These are phyloP conservation scores for Peronosclerospora sorghi DNA, from an alignment of 352 stramenopile genomes.

Conservation along the genomic window DNA sequence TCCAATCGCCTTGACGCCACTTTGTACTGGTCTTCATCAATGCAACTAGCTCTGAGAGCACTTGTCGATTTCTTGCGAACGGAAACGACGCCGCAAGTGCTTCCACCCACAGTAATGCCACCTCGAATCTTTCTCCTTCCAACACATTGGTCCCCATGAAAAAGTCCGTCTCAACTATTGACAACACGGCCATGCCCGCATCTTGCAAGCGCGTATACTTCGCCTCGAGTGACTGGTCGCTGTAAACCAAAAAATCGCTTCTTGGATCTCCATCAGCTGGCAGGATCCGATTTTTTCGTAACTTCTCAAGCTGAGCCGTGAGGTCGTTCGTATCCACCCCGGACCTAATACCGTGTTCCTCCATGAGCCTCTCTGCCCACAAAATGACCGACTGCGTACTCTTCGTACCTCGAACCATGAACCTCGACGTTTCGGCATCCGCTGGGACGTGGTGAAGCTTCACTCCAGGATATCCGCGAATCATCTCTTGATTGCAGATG, in stretches of 20 bases:
- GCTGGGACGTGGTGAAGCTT: slow-evolving; percentile 63
- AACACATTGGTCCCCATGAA: slow-evolving; percentile 54
- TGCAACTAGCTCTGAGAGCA: slow-evolving; percentile 30
- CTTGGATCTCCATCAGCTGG: slow-evolving; percentile 6
- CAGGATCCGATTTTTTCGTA: slow-evolving; percentile 29
- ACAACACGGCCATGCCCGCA: slow-evolving; percentile 46
- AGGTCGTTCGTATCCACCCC: slow-evolving; percentile 41
- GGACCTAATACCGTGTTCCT: slow-evolving; percentile 38
- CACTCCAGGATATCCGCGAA: slow-evolving; percentile 52
- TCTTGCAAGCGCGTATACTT: slow-evolving; percentile 66
- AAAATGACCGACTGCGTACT: slow-evolving; percentile 37
- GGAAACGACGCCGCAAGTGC: slow-evolving; percentile 53
- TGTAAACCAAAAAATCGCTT: slow-evolving; percentile 15
- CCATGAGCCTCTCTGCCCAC: slow-evolving; percentile 52
- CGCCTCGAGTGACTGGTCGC: slow-evolving; percentile 39
- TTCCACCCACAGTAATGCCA: slow-evolving; percentile 50
- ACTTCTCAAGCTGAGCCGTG: slow-evolving; percentile 30
- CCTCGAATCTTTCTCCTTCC: slow-evolving; percentile 52
- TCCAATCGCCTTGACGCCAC: slow-evolving; percentile 54
- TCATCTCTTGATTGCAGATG: slow-evolving; percentile 49
- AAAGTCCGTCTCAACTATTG: slow-evolving; percentile 63
- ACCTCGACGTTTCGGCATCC: slow-evolving; percentile 13
- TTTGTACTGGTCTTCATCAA: slow-evolving; percentile 25
- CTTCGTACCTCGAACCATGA: slow-evolving; percentile 19
- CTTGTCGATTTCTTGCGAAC: slow-evolving; percentile 45